A percentile compares a stretch with the other conserved stretches of the same genome.
phyloP scores from a whole-genome alignment of 1,284 basidiomycete genomes.

The Apiotrichum akiyoshidainum region DNA sequence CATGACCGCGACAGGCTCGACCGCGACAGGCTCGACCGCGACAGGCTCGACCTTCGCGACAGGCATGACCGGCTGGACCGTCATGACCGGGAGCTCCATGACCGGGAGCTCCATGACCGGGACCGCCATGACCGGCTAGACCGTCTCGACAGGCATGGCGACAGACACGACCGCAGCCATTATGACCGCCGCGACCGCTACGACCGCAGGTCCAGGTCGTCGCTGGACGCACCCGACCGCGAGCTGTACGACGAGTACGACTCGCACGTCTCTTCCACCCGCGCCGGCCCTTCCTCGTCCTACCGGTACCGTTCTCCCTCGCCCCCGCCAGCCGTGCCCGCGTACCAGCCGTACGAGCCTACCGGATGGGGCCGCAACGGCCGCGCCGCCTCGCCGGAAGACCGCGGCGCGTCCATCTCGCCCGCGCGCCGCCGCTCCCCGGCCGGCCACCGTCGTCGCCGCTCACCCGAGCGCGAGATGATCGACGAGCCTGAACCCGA shows the following conservation, averaged over 20 bases:
- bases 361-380: constrained; percentile 8
- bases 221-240: not conserved
- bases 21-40: not conserved
- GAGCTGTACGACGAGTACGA: constrained; percentile 5
- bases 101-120: not conserved
- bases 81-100: not conserved
- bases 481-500: not conserved
- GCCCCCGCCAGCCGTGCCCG: not conserved
- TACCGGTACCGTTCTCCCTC: constrained; percentile 7
- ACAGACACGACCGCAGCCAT: not conserved
- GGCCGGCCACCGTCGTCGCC: not conserved
- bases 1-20: not conserved
- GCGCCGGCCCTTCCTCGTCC: constrained; percentile 2
- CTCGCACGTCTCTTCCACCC: not conserved
- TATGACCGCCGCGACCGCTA: not conserved
- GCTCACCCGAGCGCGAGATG: constrained; percentile 7
- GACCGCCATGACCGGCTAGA: not conserved
- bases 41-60: not conserved
- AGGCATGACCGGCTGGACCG: constrained; percentile 1
- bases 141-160: not conserved
- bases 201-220: not conserved
- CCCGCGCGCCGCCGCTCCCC: not conserved
- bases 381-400: constrained; percentile 2
- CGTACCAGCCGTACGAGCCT: constrained; percentile 9
- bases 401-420: not conserved